Conservation (phyloP, 2,329 filamentous ascomycete species). For the Ceratocystis diversiconidia region DNA sequence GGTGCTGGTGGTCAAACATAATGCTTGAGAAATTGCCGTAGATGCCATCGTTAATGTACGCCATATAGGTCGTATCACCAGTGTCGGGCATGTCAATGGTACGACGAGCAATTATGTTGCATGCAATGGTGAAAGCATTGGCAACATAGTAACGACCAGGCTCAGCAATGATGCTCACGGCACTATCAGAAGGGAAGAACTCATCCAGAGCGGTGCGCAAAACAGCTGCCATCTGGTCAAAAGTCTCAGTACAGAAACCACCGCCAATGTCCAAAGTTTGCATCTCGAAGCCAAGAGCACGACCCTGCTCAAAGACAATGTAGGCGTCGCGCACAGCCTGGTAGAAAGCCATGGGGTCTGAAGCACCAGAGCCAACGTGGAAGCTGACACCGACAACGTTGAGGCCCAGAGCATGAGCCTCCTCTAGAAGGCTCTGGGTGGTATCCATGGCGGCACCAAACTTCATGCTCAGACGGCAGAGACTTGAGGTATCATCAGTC, state of each 20-base stretch:
- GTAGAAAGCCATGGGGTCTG: constrained; percentile 79
- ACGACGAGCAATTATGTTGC: constrained; percentile 89
- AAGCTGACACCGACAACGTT: constrained; percentile 95
- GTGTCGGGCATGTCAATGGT: constrained; percentile 60
- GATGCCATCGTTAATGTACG: constrained; percentile 93
- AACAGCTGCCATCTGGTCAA: constrained; percentile 76
- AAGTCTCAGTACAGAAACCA: constrained; percentile 80
- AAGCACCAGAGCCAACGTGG: constrained; percentile 91
- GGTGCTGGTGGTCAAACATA: constrained; percentile 97
- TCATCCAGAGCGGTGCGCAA: constrained; percentile 68
- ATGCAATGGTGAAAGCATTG: constrained; percentile 83
- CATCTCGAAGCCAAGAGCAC: constrained; percentile 60
- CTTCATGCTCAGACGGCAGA: constrained; percentile 93
- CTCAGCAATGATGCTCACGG: constrained; percentile 81
- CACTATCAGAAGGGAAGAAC: constrained; percentile 61
- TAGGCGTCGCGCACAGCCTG: constrained; percentile 86
- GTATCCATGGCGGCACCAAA: constrained; percentile 84
- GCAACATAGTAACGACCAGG: constrained; percentile 94
- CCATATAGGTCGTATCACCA: constrained; percentile 69
- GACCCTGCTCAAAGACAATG: constrained; percentile 73
- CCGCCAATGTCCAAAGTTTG: constrained; percentile 88
- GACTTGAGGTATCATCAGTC: constrained; percentile 86
- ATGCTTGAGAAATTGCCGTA: constrained; percentile 99
- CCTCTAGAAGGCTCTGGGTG: constrained; percentile 58
- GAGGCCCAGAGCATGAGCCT: constrained; percentile 69